phyloP scores from a whole-genome alignment of 208 protist genomes.

The Leishmania guyanensis region DNA sequence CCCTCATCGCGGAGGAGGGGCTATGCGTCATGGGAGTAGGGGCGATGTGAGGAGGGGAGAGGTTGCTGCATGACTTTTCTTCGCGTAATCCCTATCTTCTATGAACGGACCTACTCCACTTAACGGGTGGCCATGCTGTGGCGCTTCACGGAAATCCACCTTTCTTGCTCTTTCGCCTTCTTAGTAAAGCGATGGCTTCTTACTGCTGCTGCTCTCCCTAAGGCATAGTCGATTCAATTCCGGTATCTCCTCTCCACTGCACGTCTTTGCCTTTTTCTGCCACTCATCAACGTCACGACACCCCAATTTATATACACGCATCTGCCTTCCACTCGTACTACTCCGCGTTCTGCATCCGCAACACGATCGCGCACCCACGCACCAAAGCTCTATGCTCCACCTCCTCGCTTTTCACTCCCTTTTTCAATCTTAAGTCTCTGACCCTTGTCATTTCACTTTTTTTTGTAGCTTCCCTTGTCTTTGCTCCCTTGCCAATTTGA shows the following conservation, averaged over 20 bases:
- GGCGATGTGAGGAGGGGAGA: not conserved
- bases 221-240: not conserved
- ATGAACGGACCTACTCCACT: not conserved
- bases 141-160: not conserved
- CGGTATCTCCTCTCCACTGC: not conserved
- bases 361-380: not conserved
- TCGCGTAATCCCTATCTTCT: not conserved
- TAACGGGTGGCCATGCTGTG: not conserved
- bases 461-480: not conserved
- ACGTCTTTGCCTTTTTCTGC: not conserved
- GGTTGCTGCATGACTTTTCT: not conserved
- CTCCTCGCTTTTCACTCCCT: not conserved
- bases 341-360: not conserved
- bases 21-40: not conserved
- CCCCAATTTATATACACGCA: not conserved
- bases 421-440: conserved; percentile 4
- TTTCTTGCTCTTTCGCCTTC: not conserved
- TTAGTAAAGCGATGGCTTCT: not conserved
- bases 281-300: not conserved
- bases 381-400: conserved; percentile 1
- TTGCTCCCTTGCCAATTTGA: not conserved
- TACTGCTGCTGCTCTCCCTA: not conserved
- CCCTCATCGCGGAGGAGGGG: not conserved
- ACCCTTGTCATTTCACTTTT: conserved; percentile 6
- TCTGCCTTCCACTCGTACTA: too few species aligned